These are phyloP conservation scores for Colletotrichum limetticola DNA, from an alignment of 2,329 filamentous ascomycete species.

Conservation along the genomic window DNA sequence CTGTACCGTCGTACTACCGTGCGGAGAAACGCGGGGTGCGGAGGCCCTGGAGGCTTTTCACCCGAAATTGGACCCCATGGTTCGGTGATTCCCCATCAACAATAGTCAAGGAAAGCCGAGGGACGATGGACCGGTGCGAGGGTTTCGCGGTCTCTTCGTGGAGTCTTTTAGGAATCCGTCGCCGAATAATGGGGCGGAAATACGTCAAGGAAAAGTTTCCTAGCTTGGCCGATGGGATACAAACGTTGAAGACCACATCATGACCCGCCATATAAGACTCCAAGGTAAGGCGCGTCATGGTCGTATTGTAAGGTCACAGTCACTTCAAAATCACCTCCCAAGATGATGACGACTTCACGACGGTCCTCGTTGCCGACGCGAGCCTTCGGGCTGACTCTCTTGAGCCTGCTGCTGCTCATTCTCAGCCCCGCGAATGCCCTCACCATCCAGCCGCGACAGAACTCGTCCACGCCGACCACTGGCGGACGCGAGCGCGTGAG, in stretches of 20 bases:
- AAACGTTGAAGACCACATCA: neutral
- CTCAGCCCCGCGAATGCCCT: neutral
- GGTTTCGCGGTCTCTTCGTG: neutral
- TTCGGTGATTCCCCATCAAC: neutral
- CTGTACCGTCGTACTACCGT: neutral
- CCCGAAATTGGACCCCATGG: neutral
- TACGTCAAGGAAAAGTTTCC: neutral
- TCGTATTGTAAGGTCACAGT: neutral
- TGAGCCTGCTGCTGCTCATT: neutral
- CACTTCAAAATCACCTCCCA: neutral
- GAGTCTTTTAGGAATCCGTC: neutral
- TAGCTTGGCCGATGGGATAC: neutral
- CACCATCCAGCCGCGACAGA: neutral
- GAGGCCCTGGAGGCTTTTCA: neutral
- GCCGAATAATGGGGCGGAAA: neutral
- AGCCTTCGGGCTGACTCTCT: neutral
- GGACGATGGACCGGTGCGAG: neutral
- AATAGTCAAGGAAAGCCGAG: neutral
- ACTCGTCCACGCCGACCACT: neutral
- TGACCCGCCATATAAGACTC: neutral
- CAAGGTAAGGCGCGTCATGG: neutral
- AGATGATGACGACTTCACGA: neutral
- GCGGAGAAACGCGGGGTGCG: neutral
- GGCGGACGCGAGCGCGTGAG: constrained; percentile 41
- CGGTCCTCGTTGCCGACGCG: neutral